Base-by-base conservation (phyloP, 768 basidiomycete genomes). In the Auriscalpium orientale region DNA sequence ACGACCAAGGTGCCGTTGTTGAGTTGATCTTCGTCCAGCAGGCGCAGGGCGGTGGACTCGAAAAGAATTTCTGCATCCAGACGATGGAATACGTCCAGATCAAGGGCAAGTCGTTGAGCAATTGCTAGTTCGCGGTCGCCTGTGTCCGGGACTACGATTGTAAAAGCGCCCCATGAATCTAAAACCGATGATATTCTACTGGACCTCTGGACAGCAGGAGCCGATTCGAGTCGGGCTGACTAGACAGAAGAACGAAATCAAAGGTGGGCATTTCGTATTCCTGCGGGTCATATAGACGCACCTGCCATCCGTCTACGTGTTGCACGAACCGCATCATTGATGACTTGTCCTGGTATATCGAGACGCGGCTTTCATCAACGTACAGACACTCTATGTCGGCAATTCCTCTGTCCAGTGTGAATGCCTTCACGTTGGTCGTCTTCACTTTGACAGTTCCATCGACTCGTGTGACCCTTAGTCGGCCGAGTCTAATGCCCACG, bases 71-170 rank as follows among this genome's bases (percentile, higher is more conserved):
- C 77, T 0, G 80, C 67, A 58, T 92, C 90, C 20, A 94, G 67
- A 56, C 80, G 76, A 64, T 90, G 86, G 68, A 86, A 91, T 0
- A 81, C 63, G 35, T 80, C 70, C 16, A 93, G 71, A 58, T 82
- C 79, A 64, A 91, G 82, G 2, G 85, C 82, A 21, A 94, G 70
- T 12, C 91, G 76, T 11, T 77, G 66, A 2, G 88, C 91, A 3
- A 83, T 68, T 0, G 79, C 80, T 9, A 79, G 64, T 34, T 77
- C 75, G n/a, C 66, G 63, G 8, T 61, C 65, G 5, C 18, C 36
- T 1, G 65, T 62, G 4, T 62, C 58, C 10, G 76, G 76, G 20
- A 85, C 68, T 50, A 93, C 74, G 37, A 94, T 70, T 2, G 71
- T 71, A 46, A 93, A 65, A 0, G 84, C 77, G 0, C 72, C 79